Percentiles rank a stretch among this genome's conserved stretches.
phyloP scores from a whole-genome alignment of 495 filamentous ascomycete species.

The Daldinia bambusicola region DNA sequence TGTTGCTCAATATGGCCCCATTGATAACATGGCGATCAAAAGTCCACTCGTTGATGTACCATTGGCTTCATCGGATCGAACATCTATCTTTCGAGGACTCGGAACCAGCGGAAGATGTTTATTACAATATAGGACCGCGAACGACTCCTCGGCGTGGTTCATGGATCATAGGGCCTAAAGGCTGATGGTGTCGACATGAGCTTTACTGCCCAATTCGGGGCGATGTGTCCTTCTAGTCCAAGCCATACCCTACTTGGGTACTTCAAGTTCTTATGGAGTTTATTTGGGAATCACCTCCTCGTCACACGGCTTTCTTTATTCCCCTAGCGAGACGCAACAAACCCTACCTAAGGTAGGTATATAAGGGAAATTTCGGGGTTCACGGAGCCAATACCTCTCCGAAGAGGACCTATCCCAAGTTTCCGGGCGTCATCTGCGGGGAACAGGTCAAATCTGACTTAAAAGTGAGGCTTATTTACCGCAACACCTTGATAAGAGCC shows the following conservation, averaged over 20 bases:
- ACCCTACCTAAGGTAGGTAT: not conserved
- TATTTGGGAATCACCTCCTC: not conserved
- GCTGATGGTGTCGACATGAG: not conserved
- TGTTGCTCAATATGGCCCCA: not conserved
- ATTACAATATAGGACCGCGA: not conserved
- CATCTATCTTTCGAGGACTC: not conserved
- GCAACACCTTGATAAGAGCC: constrained; percentile 5
- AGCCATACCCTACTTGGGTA: not conserved
- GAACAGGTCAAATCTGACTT: constrained; percentile 2
- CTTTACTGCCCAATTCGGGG: constrained; percentile 1
- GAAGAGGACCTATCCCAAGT: not conserved
- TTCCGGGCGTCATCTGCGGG: constrained; percentile 1
- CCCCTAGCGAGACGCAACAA: not conserved
- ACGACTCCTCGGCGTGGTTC: not conserved
- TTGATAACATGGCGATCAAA: not conserved
- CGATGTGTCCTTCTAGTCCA: not conserved
- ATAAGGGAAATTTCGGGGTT: not conserved
- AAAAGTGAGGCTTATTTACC: constrained; percentile 18
- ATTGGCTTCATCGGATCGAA: not conserved
- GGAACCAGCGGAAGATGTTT: not conserved
- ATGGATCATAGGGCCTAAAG: not conserved
- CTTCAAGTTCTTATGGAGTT: not conserved
- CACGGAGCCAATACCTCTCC: not conserved
- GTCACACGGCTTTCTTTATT: not conserved
- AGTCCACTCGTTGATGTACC: not conserved